These are phyloP conservation scores for Cephalotrichum gorgonifer DNA, from an alignment of 2,329 filamentous ascomycete species.

Conservation along the genomic window DNA sequence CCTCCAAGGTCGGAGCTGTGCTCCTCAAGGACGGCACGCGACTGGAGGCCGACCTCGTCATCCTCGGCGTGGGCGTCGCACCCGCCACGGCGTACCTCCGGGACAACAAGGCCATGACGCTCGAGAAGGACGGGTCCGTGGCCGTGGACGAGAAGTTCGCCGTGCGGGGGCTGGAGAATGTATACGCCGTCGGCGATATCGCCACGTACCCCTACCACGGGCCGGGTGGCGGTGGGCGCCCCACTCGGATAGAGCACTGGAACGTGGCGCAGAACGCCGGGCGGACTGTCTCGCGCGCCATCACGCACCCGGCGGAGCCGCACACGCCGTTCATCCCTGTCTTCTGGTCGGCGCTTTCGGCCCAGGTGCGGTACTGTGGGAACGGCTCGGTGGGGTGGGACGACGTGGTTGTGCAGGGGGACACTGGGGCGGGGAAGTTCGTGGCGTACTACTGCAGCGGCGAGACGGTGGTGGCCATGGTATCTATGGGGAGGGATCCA, in stretches of 20 bases:
- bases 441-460: slow-evolving; percentile 82
- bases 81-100: slow-evolving; percentile 78
- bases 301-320: slow-evolving; percentile 48
- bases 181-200: slow-evolving; percentile 92
- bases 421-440: slow-evolving; percentile 70
- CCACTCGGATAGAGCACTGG: slow-evolving; percentile 91
- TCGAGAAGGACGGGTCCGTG: slow-evolving; percentile 80
- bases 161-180: slow-evolving; percentile 65
- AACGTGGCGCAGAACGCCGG: slow-evolving; percentile 94
- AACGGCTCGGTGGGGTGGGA: slow-evolving; percentile 76
- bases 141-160: slow-evolving; percentile 70
- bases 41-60: slow-evolving; percentile 78
- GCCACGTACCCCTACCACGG: slow-evolving; percentile 91
- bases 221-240: slow-evolving; percentile 65
- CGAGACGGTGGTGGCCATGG: slow-evolving; percentile 80
- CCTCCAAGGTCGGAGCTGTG: slow-evolving; percentile 68
- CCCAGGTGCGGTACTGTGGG: slow-evolving; percentile 87
- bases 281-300: slow-evolving; percentile 66
- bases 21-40: slow-evolving; percentile 76
- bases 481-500: slow-evolving; percentile 84
- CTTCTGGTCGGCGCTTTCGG: slow-evolving; percentile 91
- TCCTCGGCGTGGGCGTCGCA: slow-evolving; percentile 80
- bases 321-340: slow-evolving; percentile 66
- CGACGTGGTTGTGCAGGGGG: slow-evolving; percentile 70
- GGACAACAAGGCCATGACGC: slow-evolving; percentile 55